Evolutionary conservation across 2,329 filamentous ascomycete species (phyloP).

Genomic region (Myriosclerotinia curreyana): DNA sequence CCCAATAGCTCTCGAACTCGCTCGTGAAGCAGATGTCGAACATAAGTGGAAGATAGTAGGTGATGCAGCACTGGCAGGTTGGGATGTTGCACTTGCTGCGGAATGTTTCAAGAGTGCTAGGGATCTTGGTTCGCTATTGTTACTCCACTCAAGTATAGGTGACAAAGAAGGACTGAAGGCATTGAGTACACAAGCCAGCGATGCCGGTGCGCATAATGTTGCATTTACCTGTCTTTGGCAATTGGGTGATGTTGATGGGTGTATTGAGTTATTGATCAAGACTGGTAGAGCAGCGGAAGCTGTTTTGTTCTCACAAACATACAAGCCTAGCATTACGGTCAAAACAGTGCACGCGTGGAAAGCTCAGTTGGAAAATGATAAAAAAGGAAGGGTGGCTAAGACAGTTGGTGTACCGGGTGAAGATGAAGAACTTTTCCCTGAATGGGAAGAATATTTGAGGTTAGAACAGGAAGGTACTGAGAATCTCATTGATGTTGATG

Average conservation of each 20-base stretch:
- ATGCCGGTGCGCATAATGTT: constrained; percentile 81
- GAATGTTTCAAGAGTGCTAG: constrained; percentile 92
- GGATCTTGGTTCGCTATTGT: constrained; percentile 82
- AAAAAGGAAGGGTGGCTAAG: constrained; percentile 81
- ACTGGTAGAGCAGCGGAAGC: constrained; percentile 82
- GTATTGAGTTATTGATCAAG: constrained; percentile 72
- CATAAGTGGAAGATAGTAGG: constrained; percentile 99
- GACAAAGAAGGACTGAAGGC: constrained; percentile 70
- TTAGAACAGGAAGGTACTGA: constrained; percentile 67
- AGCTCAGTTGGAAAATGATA: constrained; percentile 72
- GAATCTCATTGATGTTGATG: constrained; percentile 36
- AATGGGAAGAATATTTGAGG: constrained; percentile 88
- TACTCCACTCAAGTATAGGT: constrained; percentile 83
- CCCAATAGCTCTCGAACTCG: constrained; percentile 80
- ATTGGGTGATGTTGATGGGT: constrained; percentile 75
- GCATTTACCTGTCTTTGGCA: constrained; percentile 91
- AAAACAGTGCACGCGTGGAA: constrained; percentile 78
- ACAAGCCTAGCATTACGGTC: constrained; percentile 75
- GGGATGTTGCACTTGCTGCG: constrained; percentile 84
- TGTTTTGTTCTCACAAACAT: constrained; percentile 89
- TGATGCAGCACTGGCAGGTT: constrained; percentile 79
- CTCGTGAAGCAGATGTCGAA: constrained; percentile 78
- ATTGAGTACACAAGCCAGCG: constrained; percentile 71
- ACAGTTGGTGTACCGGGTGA: constrained; percentile 78
- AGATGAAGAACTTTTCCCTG: constrained; percentile 86